Evolutionary conservation across 495 filamentous ascomycete genomes (phyloP), one percentile per base, ranked within the genome.

Genomic region (Venustampulla echinocandica): DNA sequence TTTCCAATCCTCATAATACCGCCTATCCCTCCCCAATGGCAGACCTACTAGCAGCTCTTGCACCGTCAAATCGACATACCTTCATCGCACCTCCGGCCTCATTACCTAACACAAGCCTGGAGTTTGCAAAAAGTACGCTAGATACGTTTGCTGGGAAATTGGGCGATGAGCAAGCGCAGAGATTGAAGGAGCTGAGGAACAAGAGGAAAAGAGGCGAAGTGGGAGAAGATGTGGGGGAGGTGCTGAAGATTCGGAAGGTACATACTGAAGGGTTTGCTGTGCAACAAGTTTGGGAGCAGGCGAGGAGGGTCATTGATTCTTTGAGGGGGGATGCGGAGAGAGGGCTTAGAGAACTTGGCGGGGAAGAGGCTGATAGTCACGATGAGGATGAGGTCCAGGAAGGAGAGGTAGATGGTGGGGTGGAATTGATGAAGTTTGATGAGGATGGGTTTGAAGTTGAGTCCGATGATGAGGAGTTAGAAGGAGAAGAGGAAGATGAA

Each of bases 251-350:
- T 48, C 75, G 81, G 57, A 83, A 84, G 62, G 64, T 98, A 17
- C 81, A 97, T 62, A 69, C 85, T 22, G 81, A 95, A 21, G 92
- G 90, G 0, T 95, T 98, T 63, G 84, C 81, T 48, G 79, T 84
- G 18, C 79, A 80, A 36, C 92, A 97, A 65, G 79, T 98, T 14
- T 97, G 90, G 87, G 87, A 95, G 60, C 92, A 98, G 65, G 87
- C 87, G 4, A 81, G 75, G 52, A 78, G 84, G 60, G 84, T 98
- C 17, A 73, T 92, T 45, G 69, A 77, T 57, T 73, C 71, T 2
- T 64, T 69, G 19, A 71, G 68, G 39, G 57, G 69, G 10, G 71
- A 79, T 49, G 54, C 74, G 9, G 71, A 82, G 44, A 59, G 66
- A 21, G 69, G 66, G 40, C 52, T 75, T 10, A 63, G 70, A 47